Evolutionary conservation across 129 eudicot species (phyloP).

Genomic region (Mikania micrantha): DNA sequence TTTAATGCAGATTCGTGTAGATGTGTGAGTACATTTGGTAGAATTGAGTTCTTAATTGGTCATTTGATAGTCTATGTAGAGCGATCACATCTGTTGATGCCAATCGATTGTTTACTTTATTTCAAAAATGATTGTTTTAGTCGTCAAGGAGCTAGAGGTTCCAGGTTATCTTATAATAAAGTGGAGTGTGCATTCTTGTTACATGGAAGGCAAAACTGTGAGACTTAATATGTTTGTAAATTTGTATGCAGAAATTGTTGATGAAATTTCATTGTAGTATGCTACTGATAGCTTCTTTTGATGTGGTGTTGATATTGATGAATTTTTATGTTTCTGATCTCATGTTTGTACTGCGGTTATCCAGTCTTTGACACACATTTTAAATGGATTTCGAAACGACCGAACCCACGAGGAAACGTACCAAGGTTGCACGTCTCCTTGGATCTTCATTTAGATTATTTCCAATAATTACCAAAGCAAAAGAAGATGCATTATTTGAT

Average conservation of each 20-base stretch:
- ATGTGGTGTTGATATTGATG: too few relatives aligned
- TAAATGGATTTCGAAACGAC: too few relatives aligned
- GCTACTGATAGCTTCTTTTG: neutral
- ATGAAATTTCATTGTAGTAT: neutral
- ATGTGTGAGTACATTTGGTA: too few relatives aligned
- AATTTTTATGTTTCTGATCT: too few relatives aligned
- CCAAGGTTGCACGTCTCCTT: too few relatives aligned
- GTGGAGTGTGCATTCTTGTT: constrained; percentile 3
- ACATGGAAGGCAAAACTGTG: neutral
- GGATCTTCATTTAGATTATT: too few relatives aligned
- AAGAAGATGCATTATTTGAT: neutral
- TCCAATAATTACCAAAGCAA: too few relatives aligned
- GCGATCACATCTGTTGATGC: too few relatives aligned
- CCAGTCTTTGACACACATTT: constrained; percentile 20
- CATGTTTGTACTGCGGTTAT: neutral
- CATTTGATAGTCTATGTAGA: neutral
- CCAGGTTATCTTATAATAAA: neutral
- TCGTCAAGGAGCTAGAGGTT: constrained; percentile 1
- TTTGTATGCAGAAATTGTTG: neutral
- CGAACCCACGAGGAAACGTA: too few relatives aligned
- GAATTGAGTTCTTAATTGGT: neutral
- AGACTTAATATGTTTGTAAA: neutral
- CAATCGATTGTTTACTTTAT: neutral
- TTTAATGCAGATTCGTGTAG: too few relatives aligned
- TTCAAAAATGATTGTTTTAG: neutral